phyloP scores from a whole-genome alignment of 352 stramenopile genomes.

The Phytophthora quininea region DNA sequence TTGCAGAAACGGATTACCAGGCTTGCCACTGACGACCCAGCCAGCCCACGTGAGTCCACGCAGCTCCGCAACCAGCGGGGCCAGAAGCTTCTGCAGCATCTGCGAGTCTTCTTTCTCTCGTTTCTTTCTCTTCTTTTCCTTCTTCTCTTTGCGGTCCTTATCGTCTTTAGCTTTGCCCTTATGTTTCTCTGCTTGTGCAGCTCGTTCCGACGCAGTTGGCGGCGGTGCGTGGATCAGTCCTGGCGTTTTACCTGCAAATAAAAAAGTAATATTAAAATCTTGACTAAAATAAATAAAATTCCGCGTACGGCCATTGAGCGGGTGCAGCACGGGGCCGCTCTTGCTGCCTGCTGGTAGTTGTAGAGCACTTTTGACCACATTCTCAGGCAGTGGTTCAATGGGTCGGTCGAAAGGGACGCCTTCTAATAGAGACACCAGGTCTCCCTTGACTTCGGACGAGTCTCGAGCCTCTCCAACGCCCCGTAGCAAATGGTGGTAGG shows the following conservation, averaged over 20 bases:
- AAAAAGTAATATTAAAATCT: background rate
- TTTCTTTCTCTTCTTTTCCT: slow-evolving; percentile 87
- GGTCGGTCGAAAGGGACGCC: slow-evolving; percentile 81
- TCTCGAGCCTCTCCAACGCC: slow-evolving; percentile 61
- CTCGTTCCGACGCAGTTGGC: slow-evolving; percentile 42
- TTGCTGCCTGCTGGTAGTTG: slow-evolving; percentile 71
- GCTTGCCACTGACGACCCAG: slow-evolving; percentile 78
- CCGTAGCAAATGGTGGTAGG: slow-evolving; percentile 77
- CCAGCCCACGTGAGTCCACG: slow-evolving; percentile 71
- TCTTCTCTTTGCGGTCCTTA: slow-evolving; percentile 82
- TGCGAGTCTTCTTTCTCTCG: slow-evolving; percentile 74
- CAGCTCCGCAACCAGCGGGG: slow-evolving; percentile 67
- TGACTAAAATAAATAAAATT: background rate
- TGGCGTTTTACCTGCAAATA: slow-evolving; percentile 37
- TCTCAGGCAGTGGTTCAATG: slow-evolving; percentile 77
- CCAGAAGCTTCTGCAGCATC: slow-evolving; percentile 77
- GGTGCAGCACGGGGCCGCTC: slow-evolving; percentile 56
- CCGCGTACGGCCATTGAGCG: slow-evolving; percentile 41
- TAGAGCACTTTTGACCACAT: slow-evolving; percentile 70
- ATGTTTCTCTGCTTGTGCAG: slow-evolving; percentile 48
- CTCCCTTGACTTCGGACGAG: slow-evolving; percentile 46
- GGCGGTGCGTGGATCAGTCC: slow-evolving; percentile 75
- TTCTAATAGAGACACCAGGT: slow-evolving; percentile 65
- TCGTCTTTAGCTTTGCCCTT: slow-evolving; percentile 67
- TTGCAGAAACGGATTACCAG: slow-evolving; percentile 80